Percentiles rank a stretch among this genome's conserved stretches.
These are phyloP conservation scores for Synchytrium microbalum DNA, from an alignment of 371 early-diverging fungal species.

Conservation along the genomic window DNA sequence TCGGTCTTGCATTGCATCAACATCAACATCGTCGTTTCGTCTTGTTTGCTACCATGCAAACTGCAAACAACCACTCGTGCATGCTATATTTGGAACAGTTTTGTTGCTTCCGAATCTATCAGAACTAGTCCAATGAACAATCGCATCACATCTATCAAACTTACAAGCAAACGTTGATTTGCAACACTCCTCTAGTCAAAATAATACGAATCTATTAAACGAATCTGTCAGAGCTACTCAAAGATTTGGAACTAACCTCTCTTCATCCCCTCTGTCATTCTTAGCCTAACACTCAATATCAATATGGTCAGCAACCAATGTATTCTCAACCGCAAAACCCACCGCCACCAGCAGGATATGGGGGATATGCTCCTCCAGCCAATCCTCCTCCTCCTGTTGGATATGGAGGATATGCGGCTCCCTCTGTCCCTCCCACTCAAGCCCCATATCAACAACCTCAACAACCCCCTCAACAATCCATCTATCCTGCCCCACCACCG, in stretches of 20 bases:
- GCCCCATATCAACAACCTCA: not conserved
- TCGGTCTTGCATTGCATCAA: too few species aligned
- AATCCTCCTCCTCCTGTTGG: not conserved
- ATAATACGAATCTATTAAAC: too few species aligned
- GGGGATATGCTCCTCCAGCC: not conserved
- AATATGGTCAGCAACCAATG: not conserved
- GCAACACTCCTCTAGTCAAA: too few species aligned
- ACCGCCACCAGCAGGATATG: not conserved
- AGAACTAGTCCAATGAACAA: too few species aligned
- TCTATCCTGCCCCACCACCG: too few species aligned
- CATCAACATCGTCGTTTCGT: too few species aligned
- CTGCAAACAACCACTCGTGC: too few species aligned
- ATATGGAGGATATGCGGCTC: not conserved
- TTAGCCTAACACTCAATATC: not conserved
- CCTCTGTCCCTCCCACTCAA: not conserved
- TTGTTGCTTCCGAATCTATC: too few species aligned
- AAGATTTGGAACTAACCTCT: not conserved
- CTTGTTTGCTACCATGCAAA: not conserved
- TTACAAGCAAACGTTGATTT: too few species aligned
- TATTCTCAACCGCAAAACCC: not conserved
- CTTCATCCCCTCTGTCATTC: not conserved
- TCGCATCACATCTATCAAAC: too few species aligned
- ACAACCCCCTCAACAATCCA: not conserved
- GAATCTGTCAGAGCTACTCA: too few species aligned
- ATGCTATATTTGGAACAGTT: too few species aligned